A percentile compares a stretch with the other conserved stretches of the same genome.
These are phyloP conservation scores for Digitaria exilis DNA, from an alignment of 202 grass and related monocot genomes.

Conservation along the genomic window DNA sequence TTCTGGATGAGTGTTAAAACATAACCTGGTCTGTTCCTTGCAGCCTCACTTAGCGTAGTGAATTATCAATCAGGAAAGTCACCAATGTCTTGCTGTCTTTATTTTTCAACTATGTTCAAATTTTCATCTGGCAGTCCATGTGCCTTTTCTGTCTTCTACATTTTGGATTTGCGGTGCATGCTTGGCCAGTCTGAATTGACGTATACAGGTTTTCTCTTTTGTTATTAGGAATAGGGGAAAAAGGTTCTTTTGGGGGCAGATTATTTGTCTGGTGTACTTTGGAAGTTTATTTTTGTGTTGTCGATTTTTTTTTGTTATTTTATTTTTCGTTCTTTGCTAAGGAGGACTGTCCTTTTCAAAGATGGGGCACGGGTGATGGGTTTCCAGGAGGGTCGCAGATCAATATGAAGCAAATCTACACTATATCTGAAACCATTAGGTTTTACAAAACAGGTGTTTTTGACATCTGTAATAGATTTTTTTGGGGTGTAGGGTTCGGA, in stretches of 20 bases:
- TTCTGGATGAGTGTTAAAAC: slow-evolving; percentile 52
- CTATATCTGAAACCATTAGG: not conserved
- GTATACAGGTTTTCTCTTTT: slow-evolving; percentile 53
- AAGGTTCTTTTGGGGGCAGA: slow-evolving; percentile 22
- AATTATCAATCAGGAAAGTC: slow-evolving; percentile 49
- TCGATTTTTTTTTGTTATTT: not conserved
- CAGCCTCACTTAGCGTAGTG: slow-evolving; percentile 42
- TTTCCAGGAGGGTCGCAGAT: not conserved
- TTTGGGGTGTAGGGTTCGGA: not conserved
- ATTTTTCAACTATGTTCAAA: slow-evolving; percentile 37
- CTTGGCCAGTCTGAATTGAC: slow-evolving; percentile 43
- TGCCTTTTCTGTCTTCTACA: slow-evolving; percentile 44
- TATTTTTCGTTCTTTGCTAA: not conserved
- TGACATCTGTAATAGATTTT: slow-evolving; percentile 9
- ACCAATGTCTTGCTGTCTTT: slow-evolving; percentile 32
- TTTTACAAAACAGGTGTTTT: not conserved
- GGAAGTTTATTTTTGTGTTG: not conserved
- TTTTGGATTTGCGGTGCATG: slow-evolving; percentile 47
- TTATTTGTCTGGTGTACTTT: not conserved
- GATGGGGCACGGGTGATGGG: not conserved
- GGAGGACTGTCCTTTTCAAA: not conserved
- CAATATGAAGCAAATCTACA: not conserved
- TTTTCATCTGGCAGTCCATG: slow-evolving; percentile 38
- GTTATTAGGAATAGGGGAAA: slow-evolving; percentile 20
- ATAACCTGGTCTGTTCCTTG: slow-evolving; percentile 40